Evolutionary conservation across 164 flowering plant genomes (phyloP), one percentile per base, ranked within the genome.

Genomic region (Malania oleifera): DNA sequence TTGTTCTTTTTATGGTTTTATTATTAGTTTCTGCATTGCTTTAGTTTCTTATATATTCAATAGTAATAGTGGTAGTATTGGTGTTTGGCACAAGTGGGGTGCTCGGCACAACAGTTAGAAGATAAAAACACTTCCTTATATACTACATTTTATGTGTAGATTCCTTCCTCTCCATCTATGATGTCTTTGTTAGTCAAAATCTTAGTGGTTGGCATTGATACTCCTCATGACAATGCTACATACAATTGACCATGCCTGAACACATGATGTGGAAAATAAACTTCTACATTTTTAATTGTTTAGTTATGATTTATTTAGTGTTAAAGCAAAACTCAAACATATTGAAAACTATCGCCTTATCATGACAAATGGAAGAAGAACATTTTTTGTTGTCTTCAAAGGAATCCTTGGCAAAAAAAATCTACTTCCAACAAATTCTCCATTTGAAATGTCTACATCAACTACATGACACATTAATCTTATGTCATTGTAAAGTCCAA

Each of bases 281-380:
- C 15, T 29, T 3, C 62, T 28, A 60, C 46, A 60, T 58, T 7
- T 2, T 34, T 50, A 5, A 58, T 58, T 27, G 61, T 58, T 47
- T 58, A 23, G 51, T 18, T 58, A 38, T 12, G 61, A 43, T 15
- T 58, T 58, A 11, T 58, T 58, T 7, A 58, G 41, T 20, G 61
- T 58, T 22, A 58, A 18, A 8, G 39, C 26, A 34, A 58, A 58
- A 13, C 53, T 45, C 28, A 60, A 34, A 10, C 34, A 11, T 0
- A 60, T 23, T 7, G 56, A 19, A 50, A 60, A 60, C 48, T 60
- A 43, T 23, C 7, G 47, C 12, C 44, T 49, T 43, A 17, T 52
- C 39, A 28, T 7, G 0, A 14, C 27, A 27, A 52, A 41, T 10
- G 59, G 65, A 40, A 40, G 39, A 12, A 22, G 9, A 7, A 9